Conservation (phyloP, 75 land plant species). For the Picea sitchensis region DNA sequence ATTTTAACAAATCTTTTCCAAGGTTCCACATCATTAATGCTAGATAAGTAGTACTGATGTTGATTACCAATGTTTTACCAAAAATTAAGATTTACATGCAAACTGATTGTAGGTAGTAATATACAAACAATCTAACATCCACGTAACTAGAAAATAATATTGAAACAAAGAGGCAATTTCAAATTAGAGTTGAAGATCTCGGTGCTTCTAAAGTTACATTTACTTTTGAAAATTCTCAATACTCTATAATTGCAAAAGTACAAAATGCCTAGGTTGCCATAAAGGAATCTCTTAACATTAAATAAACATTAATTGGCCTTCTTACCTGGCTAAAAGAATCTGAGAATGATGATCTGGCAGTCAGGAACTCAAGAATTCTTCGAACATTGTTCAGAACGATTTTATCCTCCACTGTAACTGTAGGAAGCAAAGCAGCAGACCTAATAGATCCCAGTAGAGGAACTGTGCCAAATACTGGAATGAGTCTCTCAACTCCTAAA, state of each 20-base stretch:
- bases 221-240: not conserved
- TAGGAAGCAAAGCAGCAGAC: constrained; percentile 63
- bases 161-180: not conserved
- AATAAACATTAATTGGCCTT: not conserved
- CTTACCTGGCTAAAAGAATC: constrained; percentile 9
- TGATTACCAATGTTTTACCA: not conserved
- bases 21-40: not conserved
- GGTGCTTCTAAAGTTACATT: not conserved
- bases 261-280: not conserved
- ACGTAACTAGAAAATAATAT: not conserved
- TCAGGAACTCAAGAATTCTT: constrained; percentile 68
- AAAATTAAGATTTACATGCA: not conserved
- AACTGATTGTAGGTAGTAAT: not conserved
- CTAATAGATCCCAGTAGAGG: constrained; percentile 51
- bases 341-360: constrained; percentile 60
- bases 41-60: not conserved
- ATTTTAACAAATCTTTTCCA: too few species aligned
- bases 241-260: not conserved
- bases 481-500: constrained; percentile 61
- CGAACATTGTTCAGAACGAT: constrained; percentile 84
- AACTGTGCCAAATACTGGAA: constrained; percentile 66
- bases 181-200: not conserved
- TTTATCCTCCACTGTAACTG: constrained; percentile 81
- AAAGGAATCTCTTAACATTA: not conserved
- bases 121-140: not conserved